A percentile compares a stretch with the other conserved stretches of the same genome.
Conservation (phyloP, 2,329 filamentous ascomycete genomes). For the Malbranchea cinnamomea region DNA sequence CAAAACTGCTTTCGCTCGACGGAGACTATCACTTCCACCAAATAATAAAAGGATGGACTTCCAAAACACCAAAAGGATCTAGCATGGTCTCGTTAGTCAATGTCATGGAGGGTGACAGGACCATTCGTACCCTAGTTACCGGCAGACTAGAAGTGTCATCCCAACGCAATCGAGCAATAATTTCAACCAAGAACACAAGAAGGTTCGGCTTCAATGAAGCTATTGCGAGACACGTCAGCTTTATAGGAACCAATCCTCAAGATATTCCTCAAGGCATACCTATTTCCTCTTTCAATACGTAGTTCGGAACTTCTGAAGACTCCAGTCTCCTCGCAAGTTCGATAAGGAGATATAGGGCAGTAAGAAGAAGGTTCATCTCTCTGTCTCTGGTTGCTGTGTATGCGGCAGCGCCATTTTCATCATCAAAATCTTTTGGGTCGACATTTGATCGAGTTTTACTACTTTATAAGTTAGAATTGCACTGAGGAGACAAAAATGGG, state of each 20-base stretch:
- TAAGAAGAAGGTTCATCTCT: conserved; percentile 29
- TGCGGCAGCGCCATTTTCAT: conserved; percentile 19
- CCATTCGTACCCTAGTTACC: conserved; percentile 44
- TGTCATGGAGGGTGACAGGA: no score
- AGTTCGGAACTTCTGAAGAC: conserved; percentile 5
- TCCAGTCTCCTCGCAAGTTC: conserved; percentile 27
- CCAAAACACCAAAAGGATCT: conserved; percentile 76
- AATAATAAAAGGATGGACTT: conserved; percentile 79
- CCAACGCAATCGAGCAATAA: conserved; percentile 56
- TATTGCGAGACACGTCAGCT: conserved; percentile 20
- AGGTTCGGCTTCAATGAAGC: conserved; percentile 51
- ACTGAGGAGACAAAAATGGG: conserved; percentile 1
- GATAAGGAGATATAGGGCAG: conserved; percentile 27
- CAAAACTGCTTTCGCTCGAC: conserved; percentile 57
- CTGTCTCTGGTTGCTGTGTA: conserved; percentile 23
- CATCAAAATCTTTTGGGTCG: conserved; percentile 13
- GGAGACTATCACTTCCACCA: conserved; percentile 60
- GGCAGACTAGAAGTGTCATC: conserved; percentile 40
- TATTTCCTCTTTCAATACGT: conserved; percentile 8
- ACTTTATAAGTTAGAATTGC: no score
- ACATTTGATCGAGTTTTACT: no score
- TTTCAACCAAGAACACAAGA: conserved; percentile 56
- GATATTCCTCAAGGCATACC: conserved; percentile 7
- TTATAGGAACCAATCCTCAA: conserved; percentile 10
- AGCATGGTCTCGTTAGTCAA: conserved; percentile 9